Evolutionary conservation across 768 basidiomycete species (phyloP).

Genomic region (Tephrocybe sp.): DNA sequence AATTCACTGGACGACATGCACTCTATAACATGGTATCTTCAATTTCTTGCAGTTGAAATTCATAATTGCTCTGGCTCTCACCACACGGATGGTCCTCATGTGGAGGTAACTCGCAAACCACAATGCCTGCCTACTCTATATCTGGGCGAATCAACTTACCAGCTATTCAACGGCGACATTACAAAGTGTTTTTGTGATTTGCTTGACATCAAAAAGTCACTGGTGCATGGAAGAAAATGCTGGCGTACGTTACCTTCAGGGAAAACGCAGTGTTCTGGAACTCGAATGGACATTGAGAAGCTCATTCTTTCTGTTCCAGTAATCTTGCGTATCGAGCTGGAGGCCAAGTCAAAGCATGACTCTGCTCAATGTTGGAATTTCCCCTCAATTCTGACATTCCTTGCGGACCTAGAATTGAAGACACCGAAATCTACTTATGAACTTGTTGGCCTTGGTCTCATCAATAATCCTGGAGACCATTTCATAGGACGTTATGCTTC

Average conservation of each 20-base stretch:
- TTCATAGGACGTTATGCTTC: constrained; percentile 1
- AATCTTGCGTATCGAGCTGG: constrained; percentile 1
- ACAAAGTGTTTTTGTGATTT: not conserved
- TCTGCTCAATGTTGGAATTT: constrained; percentile 1
- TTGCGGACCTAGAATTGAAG: not conserved
- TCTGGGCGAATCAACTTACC: not conserved
- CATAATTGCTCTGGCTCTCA: not conserved
- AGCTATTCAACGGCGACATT: not conserved
- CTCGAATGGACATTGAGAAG: not conserved
- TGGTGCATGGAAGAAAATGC: not conserved
- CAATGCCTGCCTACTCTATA: not conserved
- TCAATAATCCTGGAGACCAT: not conserved
- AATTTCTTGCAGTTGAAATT: not conserved
- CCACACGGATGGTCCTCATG: not conserved
- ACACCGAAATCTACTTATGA: too few relatives aligned
- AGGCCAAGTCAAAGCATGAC: not conserved
- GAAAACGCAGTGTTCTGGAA: not conserved
- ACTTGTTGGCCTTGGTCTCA: not conserved
- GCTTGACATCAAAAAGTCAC: not conserved
- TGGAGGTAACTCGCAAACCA: not conserved
- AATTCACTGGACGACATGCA: not conserved
- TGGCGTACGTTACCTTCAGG: not conserved
- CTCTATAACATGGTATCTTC: not conserved
- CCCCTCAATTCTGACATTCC: not conserved
- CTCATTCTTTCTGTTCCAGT: constrained; percentile 1